Evolutionary conservation across 306 rosid genomes (phyloP), one percentile per base, ranked within the genome.

Genomic region (Sindora glabra): DNA sequence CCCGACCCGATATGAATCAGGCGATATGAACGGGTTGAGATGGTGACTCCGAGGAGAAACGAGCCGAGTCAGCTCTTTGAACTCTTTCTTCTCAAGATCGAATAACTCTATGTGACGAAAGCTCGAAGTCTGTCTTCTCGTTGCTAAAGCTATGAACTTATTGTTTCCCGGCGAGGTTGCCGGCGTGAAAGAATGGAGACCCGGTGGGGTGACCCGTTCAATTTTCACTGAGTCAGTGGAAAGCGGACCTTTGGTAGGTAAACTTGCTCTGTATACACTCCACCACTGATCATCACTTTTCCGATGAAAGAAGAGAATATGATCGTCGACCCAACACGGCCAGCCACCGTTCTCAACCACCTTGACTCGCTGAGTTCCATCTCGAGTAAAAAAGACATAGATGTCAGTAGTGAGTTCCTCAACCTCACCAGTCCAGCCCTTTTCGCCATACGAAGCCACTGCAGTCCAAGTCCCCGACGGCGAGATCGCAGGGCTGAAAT

Each of bases 341-440:
- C 98, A 91, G 18, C 98, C 98, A n/a, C 95, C 96, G 71, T 85
- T 95, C 2, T 85, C 82, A 1, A 81, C 86, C 1, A 79, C 74
- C 73, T 83, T 91, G 14, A 79, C 71, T 59, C 96, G 79, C 0
- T 48, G 74, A 55, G 80, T 68, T 12, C 96, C 96, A 14, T 91
- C 97, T 3, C 72, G 72, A 59, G 97, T 87, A 10, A 65, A 59
- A 68, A 83, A 87, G 15, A 85, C 69, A 24, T 83, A 91, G 64
- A 91, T 79, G 48, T 85, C 86, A 2, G 97, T 87, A 6, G 87
- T 75, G 48, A 91, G 83, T 13, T 87, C 97, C 65, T 87, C 80
- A 1, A 85, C 86, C 9, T 91, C 95, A 1, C 92, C 96, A 3
- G 74, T 36, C 97, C 97, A 91, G 0, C 96, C 96, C 11, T 38